Evolutionary conservation across 2,329 filamentous ascomycete genomes (phyloP), one percentile per base, ranked within the genome.

Genomic region (Pseudogymnoascus sp.): DNA sequence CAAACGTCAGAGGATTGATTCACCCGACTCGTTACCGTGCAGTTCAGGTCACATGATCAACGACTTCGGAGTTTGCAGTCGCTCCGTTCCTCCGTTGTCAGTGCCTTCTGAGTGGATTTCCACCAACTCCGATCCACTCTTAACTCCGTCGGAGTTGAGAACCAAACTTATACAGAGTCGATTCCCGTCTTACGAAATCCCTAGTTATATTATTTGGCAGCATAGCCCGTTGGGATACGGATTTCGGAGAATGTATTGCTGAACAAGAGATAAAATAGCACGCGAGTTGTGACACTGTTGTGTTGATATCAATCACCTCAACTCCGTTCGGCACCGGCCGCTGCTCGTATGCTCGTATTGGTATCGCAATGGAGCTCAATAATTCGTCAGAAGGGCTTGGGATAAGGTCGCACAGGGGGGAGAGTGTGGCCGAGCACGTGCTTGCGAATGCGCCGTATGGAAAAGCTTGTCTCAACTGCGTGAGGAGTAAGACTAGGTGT

Each of bases 401-500:
- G 5, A 11, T 55, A 55, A 33, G 45, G n/a, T 55, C 45, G 7
- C 28, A 33, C 45, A 55, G 45, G 45, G 25, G 45, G n/a, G 45
- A 70, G 60, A 69, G 67, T 60, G 67, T 65, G n/a, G 25, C 22
- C 12, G 60, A 67, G 23, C 58, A 41, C 23, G 36, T 49, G 60
- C 62, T 62, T 36, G 35, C 49, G 45, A 62, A 62, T 42, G 60
- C 60, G 11, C 45, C 60, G n/a, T 64, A 64, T 62, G 62, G 62
- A n/a, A 64, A 64, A 62, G 62, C 62, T 23, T 64, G 62, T 58
- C 33, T 64, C 14, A 64, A 59, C 49, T 64, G 62, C 58, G 42
- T 49, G 60, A 64, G 41, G 35, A 64, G 62, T 28, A 64, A 64
- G 35, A 64, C 62, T 7, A 58, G 62, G 58, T 64, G 62, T 41